Conservation (phyloP, 1,139 yeast species). For the Scheffersomyces stambukii region DNA sequence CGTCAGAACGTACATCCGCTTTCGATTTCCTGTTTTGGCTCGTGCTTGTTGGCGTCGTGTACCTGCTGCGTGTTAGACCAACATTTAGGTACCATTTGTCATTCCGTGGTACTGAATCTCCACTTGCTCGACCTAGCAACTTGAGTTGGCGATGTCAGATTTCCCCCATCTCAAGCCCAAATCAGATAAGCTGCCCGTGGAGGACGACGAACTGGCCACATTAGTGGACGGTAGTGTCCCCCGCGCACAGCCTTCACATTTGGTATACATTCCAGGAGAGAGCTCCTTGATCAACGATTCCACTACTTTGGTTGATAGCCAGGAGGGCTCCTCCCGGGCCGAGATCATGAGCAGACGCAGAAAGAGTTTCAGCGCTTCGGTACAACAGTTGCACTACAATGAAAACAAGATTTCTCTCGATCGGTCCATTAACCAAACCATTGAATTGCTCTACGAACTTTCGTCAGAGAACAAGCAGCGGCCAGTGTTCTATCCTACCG, state of each 20-base stretch:
- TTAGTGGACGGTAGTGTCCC: constrained; percentile 10
- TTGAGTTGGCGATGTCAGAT: too few relatives aligned
- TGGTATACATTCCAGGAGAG: constrained; percentile 31
- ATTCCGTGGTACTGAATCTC: too few relatives aligned
- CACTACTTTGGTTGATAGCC: constrained; percentile 26
- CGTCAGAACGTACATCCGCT: too few relatives aligned
- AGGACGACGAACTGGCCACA: constrained; percentile 16
- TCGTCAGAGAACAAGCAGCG: constrained; percentile 52
- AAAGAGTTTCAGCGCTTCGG: constrained; percentile 35
- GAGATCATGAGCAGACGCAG: constrained; percentile 5
- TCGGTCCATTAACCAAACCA: constrained; percentile 55
- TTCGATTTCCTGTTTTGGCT: too few relatives aligned
- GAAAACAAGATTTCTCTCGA: constrained; percentile 61
- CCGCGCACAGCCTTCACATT: constrained; percentile 19
- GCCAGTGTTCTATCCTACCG: constrained; percentile 66
- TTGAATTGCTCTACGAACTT: constrained; percentile 51
- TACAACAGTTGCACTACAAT: constrained; percentile 68
- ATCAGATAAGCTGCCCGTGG: too few relatives aligned
- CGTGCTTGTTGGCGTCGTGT: too few relatives aligned
- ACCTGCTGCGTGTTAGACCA: too few relatives aligned
- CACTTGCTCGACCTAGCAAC: too few relatives aligned
- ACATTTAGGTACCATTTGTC: too few relatives aligned
- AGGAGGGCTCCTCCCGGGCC: constrained; percentile 10
- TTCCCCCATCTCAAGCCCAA: too few relatives aligned
- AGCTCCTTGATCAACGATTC: constrained; percentile 23